phyloP scores from a whole-genome alignment of 345 rosid genomes.

The Turritis glabra region DNA sequence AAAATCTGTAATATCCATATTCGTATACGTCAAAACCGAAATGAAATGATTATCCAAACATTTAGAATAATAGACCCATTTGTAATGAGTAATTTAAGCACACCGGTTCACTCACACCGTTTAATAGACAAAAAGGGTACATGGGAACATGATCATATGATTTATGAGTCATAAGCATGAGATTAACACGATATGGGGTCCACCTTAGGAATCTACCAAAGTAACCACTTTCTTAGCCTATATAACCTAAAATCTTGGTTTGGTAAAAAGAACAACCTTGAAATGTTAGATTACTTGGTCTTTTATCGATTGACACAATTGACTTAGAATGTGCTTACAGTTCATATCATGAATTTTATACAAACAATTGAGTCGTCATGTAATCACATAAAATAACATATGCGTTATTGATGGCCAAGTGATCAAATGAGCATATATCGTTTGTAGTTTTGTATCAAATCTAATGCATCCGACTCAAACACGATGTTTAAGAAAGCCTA shows the following conservation, averaged over 20 bases:
- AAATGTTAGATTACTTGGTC: not conserved
- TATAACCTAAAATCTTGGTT: not conserved
- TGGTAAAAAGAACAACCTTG: not conserved
- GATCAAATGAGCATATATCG: not conserved
- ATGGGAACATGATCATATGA: slow-evolving; percentile 32
- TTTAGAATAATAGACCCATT: not conserved
- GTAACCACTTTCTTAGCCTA: not conserved
- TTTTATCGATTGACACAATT: not conserved
- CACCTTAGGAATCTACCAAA: not conserved
- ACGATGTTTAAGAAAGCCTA: not conserved
- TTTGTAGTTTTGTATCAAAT: not conserved
- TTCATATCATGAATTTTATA: not conserved
- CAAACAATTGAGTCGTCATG: not conserved
- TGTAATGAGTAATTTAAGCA: slow-evolving; percentile 1
- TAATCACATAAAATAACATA: not conserved
- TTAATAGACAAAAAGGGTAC: slow-evolving; percentile 7
- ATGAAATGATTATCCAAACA: not conserved
- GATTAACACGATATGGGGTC: slow-evolving; percentile 24
- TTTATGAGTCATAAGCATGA: slow-evolving; percentile 29
- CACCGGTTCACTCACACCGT: not conserved
- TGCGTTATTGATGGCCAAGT: not conserved
- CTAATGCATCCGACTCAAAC: not conserved
- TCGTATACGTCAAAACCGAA: not conserved
- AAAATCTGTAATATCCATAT: not conserved
- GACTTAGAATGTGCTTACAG: not conserved